A percentile compares a stretch with the other conserved stretches of the same genome.
These are phyloP conservation scores for Chimonanthus praecox DNA, from an alignment of 164 flowering plant genomes.

Conservation along the genomic window DNA sequence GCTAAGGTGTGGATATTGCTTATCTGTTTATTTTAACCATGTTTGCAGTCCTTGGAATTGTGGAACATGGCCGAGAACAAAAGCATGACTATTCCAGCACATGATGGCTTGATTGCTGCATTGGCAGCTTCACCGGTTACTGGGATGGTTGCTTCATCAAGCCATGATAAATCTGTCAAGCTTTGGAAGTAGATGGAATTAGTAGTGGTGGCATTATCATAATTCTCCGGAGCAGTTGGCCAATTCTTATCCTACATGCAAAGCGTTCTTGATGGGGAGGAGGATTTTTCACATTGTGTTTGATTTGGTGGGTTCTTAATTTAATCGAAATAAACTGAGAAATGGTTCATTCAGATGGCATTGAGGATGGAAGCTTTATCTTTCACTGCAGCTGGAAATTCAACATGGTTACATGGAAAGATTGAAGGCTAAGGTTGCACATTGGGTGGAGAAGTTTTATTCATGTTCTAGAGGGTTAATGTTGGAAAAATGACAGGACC, in stretches of 20 bases:
- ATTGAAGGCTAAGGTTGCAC: not conserved
- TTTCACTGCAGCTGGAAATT: not conserved
- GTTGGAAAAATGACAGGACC: not conserved
- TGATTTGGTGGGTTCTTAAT: conserved; percentile 5
- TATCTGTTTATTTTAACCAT: not conserved
- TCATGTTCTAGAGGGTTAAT: not conserved
- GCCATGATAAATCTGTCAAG: conserved; percentile 87
- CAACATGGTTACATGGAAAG: not conserved
- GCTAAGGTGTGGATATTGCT: not conserved
- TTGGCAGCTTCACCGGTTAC: conserved; percentile 70
- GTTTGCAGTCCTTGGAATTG: conserved; percentile 74
- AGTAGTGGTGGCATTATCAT: not conserved
- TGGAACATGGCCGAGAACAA: conserved; percentile 93
- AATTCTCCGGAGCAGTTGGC: not conserved
- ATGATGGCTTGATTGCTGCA: conserved; percentile 70
- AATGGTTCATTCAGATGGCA: not conserved
- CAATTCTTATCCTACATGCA: not conserved
- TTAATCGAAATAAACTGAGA: conserved; percentile 11
- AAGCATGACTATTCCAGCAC: conserved; percentile 77
- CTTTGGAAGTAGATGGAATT: conserved; percentile 59
- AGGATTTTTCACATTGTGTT: not conserved
- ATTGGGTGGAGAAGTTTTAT: not conserved
- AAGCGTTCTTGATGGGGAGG: not conserved
- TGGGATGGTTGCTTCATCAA: conserved; percentile 94
- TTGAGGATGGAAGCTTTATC: not conserved